These are phyloP conservation scores for Agaricus subrufescens DNA, from an alignment of 768 basidiomycete genomes.

Conservation along the genomic window DNA sequence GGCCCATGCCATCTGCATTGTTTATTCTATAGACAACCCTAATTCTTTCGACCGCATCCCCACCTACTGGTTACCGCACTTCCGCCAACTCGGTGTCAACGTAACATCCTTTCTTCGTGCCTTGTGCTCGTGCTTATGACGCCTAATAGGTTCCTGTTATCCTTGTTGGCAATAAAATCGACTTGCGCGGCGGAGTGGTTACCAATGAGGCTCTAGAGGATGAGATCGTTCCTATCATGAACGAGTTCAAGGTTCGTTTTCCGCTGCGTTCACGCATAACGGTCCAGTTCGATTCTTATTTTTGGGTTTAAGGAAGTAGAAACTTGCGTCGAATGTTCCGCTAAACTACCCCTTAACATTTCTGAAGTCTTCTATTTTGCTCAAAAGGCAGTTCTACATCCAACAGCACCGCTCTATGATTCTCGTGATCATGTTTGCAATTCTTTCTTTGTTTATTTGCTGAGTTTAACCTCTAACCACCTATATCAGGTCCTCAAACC, in stretches of 20 bases:
- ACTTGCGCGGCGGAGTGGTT: slow-evolving; percentile 87
- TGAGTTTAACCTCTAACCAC: slow-evolving; percentile 10
- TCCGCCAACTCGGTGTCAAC: slow-evolving; percentile 93
- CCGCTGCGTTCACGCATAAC: neutral
- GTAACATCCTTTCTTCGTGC: slow-evolving; percentile 35
- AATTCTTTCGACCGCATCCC: slow-evolving; percentile 96
- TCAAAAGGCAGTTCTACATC: slow-evolving; percentile 95
- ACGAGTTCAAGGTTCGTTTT: slow-evolving; percentile 85
- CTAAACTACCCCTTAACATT: slow-evolving; percentile 83
- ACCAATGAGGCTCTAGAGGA: slow-evolving; percentile 93
- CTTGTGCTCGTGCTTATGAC: neutral
- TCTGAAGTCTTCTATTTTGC: slow-evolving; percentile 99
- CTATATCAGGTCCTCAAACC: slow-evolving; percentile 77
- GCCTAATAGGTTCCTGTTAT: slow-evolving; percentile 83
- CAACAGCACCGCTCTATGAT: slow-evolving; percentile 95
- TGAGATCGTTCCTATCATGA: slow-evolving; percentile 96
- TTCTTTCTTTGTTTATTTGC: neutral
- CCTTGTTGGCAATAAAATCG: slow-evolving; percentile 97
- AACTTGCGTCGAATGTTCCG: slow-evolving; percentile 97
- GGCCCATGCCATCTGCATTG: slow-evolving; percentile 97
- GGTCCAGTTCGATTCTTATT: slow-evolving; percentile 9
- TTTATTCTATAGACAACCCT: slow-evolving; percentile 95
- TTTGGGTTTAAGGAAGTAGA: slow-evolving; percentile 77
- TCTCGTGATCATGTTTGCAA: slow-evolving; percentile 83
- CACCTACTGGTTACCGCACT: slow-evolving; percentile 96